Evolutionary conservation across 257 asterid species (phyloP), one percentile per base, ranked within the genome.

Genomic region (Thymus quinquecostatus): DNA sequence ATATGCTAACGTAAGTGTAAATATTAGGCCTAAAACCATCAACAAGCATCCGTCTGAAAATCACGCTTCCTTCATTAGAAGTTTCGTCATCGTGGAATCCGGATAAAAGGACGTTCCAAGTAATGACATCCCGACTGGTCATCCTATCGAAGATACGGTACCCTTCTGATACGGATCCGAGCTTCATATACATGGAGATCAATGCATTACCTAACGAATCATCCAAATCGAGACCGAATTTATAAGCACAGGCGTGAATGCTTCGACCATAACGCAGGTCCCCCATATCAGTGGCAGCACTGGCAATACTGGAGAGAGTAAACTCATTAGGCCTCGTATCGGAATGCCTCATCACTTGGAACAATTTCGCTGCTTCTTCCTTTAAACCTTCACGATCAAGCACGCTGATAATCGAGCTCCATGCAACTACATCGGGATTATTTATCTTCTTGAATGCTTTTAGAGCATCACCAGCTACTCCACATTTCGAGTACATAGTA

Each of bases 401-500:
- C 51, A 87, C 87, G 21, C 92, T 83, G 36, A 92, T 85, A 78
- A 86, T 82, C 9, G 92, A 83, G 80, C 90, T 86, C 96, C 97
- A 90, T 21, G 95, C 86, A 53, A 90, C 98, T 77, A 79, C 50
- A 78, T 92, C 97, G 53, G 92, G 97, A 76, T 74, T 63, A 59
- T 68, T 78, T n/a, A 89, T 82, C 49, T 80, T 68, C 82, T 70
- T 69, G 64, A 92, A 92, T 67, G 86, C 80, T 66, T 79, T 76
- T 38, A 88, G 75, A n/a, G 98, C 91, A 75, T 88, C 92, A 70
- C 71, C 76, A 36, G 81, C 84, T 21, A 57, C 70, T 36, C 89
- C 95, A 68, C 94, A 85, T 79, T 88, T 88, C 0, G 96, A 84
- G 73, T 92, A 92, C 97, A 92, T 85, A 82, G 86, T 92, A 45